Base-by-base conservation (phyloP, 163 green algal species). In the Coccomyxa subellipsoidea region DNA sequence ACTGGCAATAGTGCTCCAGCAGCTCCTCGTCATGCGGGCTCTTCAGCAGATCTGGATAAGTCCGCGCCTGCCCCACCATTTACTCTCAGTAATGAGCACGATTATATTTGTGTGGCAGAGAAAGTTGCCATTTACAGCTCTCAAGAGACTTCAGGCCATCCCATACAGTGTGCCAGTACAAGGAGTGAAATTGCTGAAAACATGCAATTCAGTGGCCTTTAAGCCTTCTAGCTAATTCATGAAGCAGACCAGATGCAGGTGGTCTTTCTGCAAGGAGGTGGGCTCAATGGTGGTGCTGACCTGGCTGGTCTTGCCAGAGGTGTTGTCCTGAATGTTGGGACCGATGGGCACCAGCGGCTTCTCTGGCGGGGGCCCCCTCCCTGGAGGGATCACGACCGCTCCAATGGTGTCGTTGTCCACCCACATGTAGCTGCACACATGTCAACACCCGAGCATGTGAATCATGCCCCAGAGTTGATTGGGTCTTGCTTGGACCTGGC, bases 21-120 rank as follows among this genome's bases (percentile, higher is more conserved):
- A 96, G 79, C 38, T 92, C 85, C 77, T 89, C 92, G 87, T 99
- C 96, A 83, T 96, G 77, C 18, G 53, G 59, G 69, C 92, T 84
- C 76, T 97, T 95, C n/a, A 99, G 92, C 73, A 99, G 90, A 84
- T 99, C 97, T 0, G 92, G 92, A 85, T 95, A 99, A 0, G 97
- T 99, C 39, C 95, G 87, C 37, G 92, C 92, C 88, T 98, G 94
- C 35, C 34, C 23, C 4, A 59, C 47, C 47, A 12, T 18, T n/a
- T n/a, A n/a, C n/a, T n/a, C n/a, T n/a, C n/a, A n/a, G n/a, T n/a
- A n/a, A n/a, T n/a, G n/a, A n/a, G n/a, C n/a, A n/a, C n/a, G n/a
- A n/a, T n/a, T n/a, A n/a, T n/a, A n/a, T n/a, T n/a, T n/a, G n/a
- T n/a, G n/a, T n/a, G n/a, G n/a, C n/a, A n/a, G n/a, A n/a, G n/a